These are phyloP conservation scores for Echria macrotheca DNA, from an alignment of 495 filamentous ascomycete genomes.

Conservation along the genomic window DNA sequence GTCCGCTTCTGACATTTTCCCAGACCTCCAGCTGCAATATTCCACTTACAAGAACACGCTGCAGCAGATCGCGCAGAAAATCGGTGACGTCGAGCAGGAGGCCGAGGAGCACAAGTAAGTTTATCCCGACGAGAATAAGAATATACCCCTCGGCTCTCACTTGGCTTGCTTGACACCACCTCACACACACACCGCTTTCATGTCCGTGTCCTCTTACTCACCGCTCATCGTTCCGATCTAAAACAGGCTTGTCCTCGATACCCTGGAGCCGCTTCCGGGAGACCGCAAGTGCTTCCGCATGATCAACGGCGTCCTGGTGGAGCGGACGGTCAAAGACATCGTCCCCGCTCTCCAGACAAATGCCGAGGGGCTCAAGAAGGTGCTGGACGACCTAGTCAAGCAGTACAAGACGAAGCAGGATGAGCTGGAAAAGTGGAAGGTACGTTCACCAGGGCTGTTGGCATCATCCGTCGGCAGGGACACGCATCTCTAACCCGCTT, in stretches of 20 bases:
- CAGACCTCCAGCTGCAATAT: conserved; percentile 92
- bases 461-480: not conserved
- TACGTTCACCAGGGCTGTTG: too few species aligned
- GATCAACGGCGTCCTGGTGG: conserved; percentile 94
- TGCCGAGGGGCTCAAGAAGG: conserved; percentile 88
- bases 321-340: conserved; percentile 88
- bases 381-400: conserved; percentile 92
- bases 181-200: conserved; percentile 35
- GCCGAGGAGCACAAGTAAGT: conserved; percentile 95
- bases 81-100: conserved; percentile 94
- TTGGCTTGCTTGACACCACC: too few species aligned
- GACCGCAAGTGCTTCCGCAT: conserved; percentile 98
- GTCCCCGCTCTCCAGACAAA: conserved; percentile 90
- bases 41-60: conserved; percentile 92
- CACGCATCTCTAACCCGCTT: conserved; percentile 15
- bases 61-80: conserved; percentile 90
- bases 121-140: conserved; percentile 1
- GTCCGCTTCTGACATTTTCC: conserved; percentile 17
- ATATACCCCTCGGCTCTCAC: not conserved
- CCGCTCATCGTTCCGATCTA: conserved; percentile 28
- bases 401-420: conserved; percentile 93
- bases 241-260: conserved; percentile 88
- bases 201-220: conserved; percentile 16
- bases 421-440: conserved; percentile 98
- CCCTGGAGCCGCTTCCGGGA: conserved; percentile 70